phyloP scores from a whole-genome alignment of 495 filamentous ascomycete genomes.

The Neurospora sp. region DNA sequence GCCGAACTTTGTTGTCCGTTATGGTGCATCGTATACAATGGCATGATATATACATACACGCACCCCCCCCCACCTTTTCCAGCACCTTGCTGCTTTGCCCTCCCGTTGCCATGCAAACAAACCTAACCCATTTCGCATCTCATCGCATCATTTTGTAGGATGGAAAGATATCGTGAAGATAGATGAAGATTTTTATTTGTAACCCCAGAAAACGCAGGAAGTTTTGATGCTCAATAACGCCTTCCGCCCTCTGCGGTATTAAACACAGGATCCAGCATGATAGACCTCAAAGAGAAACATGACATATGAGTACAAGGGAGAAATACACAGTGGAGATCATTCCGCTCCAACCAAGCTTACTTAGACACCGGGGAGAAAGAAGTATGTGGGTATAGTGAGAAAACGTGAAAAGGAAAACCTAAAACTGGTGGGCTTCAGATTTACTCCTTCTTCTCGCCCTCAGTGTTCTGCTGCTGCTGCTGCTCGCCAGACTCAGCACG shows the following conservation, averaged over 20 bases:
- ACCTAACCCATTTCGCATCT: background rate
- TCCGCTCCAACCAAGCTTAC: conserved; percentile 19
- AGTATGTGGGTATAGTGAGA: conserved; percentile 14
- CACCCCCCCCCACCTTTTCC: background rate
- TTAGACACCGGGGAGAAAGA: conserved; percentile 23
- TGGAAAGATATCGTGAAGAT: conserved; percentile 15
- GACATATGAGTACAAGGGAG: conserved; percentile 38
- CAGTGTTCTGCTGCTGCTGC: conserved; percentile 36
- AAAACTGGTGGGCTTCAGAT: conserved; percentile 33
- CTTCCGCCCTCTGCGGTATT: conserved; percentile 31
- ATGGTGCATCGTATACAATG: background rate
- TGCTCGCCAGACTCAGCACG: conserved; percentile 52
- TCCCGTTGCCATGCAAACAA: background rate
- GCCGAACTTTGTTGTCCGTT: background rate
- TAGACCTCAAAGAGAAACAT: conserved; percentile 11
- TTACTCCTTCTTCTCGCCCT: conserved; percentile 75
- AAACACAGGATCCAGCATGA: conserved; percentile 22
- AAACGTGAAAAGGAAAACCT: conserved; percentile 5
- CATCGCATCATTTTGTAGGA: background rate
- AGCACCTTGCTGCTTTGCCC: background rate
- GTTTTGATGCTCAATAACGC: conserved; percentile 41
- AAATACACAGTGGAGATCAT: conserved; percentile 23
- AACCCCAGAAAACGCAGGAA: conserved; percentile 19
- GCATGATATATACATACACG: background rate
- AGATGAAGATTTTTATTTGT: conserved; percentile 9